Evolutionary conservation across 192 early-diverging fungal genomes (phyloP).

Genomic region (Gamsiella multidivaricata): DNA sequence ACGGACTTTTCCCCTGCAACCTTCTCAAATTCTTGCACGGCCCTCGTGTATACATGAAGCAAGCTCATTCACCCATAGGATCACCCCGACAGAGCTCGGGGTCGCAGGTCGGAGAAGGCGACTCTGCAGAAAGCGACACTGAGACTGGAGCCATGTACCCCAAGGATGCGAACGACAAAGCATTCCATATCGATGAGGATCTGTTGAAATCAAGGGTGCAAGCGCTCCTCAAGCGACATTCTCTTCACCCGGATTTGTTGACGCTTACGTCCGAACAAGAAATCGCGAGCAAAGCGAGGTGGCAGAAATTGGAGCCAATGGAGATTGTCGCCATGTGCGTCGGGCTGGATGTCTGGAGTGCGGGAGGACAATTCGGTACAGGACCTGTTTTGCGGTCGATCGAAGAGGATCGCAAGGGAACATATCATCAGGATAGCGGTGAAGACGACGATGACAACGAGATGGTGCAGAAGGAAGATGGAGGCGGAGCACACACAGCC

Average conservation of each 20-base stretch:
- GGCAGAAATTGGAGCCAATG: constrained; percentile 69
- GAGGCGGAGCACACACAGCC: background rate
- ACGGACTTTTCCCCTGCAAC: constrained; percentile 68
- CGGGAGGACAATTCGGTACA: constrained; percentile 53
- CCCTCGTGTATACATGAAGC: constrained; percentile 52
- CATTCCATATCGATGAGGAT: constrained; percentile 39
- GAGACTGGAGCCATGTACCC: constrained; percentile 13
- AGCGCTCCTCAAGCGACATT: constrained; percentile 60
- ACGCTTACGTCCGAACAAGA: constrained; percentile 55
- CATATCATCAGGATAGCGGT: constrained; percentile 4
- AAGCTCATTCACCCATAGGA: constrained; percentile 20
- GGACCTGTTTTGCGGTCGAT: constrained; percentile 23
- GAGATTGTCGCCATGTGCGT: constrained; percentile 69
- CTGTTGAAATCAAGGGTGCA: constrained; percentile 43
- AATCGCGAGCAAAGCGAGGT: constrained; percentile 57
- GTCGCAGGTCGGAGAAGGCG: constrained; percentile 4
- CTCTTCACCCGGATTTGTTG: constrained; percentile 65
- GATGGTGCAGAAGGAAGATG: too few relatives aligned
- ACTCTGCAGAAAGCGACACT: background rate
- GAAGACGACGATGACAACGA: constrained; percentile 9
- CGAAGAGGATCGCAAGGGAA: constrained; percentile 13
- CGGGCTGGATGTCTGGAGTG: constrained; percentile 66
- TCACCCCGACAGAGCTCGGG: constrained; percentile 34
- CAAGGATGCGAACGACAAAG: constrained; percentile 10
- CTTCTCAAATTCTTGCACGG: constrained; percentile 60